Percentiles rank a stretch among this genome's conserved stretches.
phyloP scores from a whole-genome alignment of 345 rosid genomes.

The Draba incana region DNA sequence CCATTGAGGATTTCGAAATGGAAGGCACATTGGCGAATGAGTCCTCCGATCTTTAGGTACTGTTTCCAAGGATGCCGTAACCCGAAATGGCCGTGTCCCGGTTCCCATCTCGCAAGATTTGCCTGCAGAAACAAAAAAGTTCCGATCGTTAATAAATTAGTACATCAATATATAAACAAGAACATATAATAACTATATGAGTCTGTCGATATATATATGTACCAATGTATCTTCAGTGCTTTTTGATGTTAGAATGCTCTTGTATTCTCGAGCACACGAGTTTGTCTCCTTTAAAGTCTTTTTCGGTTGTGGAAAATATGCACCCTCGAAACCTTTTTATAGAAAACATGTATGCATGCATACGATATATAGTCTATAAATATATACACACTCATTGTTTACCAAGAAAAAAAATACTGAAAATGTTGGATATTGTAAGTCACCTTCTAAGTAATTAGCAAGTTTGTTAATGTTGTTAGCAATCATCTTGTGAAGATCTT shows the following conservation, averaged over 20 bases:
- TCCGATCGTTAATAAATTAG: constrained; percentile 3
- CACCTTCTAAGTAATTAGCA: constrained; percentile 65
- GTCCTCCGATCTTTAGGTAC: constrained; percentile 63
- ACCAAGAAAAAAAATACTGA: neutral
- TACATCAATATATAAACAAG: neutral
- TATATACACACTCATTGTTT: neutral
- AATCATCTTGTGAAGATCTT: constrained; percentile 64
- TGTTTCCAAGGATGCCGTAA: constrained; percentile 79
- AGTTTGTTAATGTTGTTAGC: constrained; percentile 58
- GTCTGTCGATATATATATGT: neutral
- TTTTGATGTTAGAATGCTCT: constrained; percentile 61
- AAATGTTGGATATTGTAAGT: constrained; percentile 24
- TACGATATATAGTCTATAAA: neutral
- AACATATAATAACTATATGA: constrained; percentile 1
- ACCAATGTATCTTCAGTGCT: constrained; percentile 71
- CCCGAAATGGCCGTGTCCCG: constrained; percentile 69
- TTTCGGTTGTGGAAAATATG: constrained; percentile 49
- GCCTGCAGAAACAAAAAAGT: constrained; percentile 49
- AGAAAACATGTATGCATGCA: constrained; percentile 20
- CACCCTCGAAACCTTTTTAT: constrained; percentile 60
- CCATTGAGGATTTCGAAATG: constrained; percentile 65
- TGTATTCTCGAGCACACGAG: constrained; percentile 50
- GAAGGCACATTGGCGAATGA: constrained; percentile 77
- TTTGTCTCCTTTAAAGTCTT: constrained; percentile 44
- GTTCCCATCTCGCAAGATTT: constrained; percentile 90